These are phyloP conservation scores for Botrytis paeoniae DNA, from an alignment of 2,329 filamentous ascomycete genomes.

Conservation along the genomic window DNA sequence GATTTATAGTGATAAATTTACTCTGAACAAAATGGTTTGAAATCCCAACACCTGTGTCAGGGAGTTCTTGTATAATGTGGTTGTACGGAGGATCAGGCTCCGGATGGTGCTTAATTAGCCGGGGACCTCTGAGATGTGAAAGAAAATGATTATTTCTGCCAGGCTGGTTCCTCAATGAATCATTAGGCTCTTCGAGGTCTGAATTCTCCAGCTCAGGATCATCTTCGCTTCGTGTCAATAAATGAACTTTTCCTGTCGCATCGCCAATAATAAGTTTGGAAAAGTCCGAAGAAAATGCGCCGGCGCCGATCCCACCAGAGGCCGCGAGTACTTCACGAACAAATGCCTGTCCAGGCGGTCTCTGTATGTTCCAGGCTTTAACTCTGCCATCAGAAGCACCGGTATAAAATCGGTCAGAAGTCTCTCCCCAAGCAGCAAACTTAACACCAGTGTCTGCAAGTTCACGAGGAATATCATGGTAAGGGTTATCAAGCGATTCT, in stretches of 20 bases:
- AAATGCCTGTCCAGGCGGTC: conserved; percentile 42
- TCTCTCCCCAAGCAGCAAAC: conserved; percentile 60
- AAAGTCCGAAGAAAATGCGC: conserved; percentile 56
- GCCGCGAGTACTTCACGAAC: conserved; percentile 54
- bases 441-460: conserved; percentile 60
- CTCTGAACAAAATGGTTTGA: conserved; percentile 40
- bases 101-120: conserved; percentile 49
- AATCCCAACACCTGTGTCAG: conserved; percentile 35
- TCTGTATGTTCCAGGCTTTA: conserved; percentile 60
- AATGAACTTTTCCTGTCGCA: conserved; percentile 57
- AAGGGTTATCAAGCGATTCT: conserved; percentile 35
- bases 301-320: conserved; percentile 55
- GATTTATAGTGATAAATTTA: conserved; percentile 43
- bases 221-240: conserved; percentile 47
- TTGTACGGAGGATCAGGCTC: conserved; percentile 46
- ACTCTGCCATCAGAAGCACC: conserved; percentile 61
- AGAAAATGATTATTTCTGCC: conserved; percentile 1
- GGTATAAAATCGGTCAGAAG: conserved; percentile 57
- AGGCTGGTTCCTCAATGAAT: background rate
- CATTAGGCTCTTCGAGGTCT: background rate
- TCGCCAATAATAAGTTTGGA: conserved; percentile 58
- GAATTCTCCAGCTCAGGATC: conserved; percentile 37
- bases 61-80: conserved; percentile 7
- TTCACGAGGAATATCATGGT: conserved; percentile 42
- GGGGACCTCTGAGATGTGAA: conserved; percentile 39